phyloP scores from a whole-genome alignment of 23 red algal genomes.

The Gracilariopsis chorda region DNA sequence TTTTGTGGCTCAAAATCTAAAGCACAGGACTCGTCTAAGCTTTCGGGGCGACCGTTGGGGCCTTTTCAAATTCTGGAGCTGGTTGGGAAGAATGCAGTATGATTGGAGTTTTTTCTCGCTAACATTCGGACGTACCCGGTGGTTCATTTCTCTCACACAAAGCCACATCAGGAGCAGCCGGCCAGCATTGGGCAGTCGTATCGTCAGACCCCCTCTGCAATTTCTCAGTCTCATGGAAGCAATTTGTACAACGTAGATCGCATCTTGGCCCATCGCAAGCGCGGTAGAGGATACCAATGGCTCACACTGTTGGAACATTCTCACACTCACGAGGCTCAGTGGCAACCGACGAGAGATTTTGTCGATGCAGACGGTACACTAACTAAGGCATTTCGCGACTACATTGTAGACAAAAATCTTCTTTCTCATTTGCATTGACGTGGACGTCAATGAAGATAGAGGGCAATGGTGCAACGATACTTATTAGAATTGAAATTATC shows the following conservation, averaged over 20 bases:
- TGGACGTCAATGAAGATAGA: background rate
- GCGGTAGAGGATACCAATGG: background rate
- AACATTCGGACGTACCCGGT: background rate
- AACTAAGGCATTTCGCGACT: background rate
- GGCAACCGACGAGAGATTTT: constrained; percentile 21
- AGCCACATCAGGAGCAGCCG: background rate
- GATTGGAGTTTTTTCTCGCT: background rate
- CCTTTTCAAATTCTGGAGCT: background rate
- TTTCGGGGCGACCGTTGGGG: background rate
- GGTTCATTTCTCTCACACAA: background rate
- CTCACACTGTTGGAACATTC: background rate
- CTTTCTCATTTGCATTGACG: constrained; percentile 27
- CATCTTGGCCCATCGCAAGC: background rate
- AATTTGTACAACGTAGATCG: background rate
- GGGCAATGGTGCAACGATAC: constrained; percentile 9
- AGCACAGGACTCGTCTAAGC: background rate
- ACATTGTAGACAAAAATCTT: background rate
- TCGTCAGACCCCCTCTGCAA: background rate
- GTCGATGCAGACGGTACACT: background rate
- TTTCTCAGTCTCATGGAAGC: background rate
- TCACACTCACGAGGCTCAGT: background rate
- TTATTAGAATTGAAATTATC: too few species aligned
- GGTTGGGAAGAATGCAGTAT: background rate
- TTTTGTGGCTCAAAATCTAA: background rate
- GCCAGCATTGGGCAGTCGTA: background rate